These are phyloP conservation scores for Lachancea lanzarotensis DNA, from an alignment of 805 yeast genomes.

Conservation along the genomic window DNA sequence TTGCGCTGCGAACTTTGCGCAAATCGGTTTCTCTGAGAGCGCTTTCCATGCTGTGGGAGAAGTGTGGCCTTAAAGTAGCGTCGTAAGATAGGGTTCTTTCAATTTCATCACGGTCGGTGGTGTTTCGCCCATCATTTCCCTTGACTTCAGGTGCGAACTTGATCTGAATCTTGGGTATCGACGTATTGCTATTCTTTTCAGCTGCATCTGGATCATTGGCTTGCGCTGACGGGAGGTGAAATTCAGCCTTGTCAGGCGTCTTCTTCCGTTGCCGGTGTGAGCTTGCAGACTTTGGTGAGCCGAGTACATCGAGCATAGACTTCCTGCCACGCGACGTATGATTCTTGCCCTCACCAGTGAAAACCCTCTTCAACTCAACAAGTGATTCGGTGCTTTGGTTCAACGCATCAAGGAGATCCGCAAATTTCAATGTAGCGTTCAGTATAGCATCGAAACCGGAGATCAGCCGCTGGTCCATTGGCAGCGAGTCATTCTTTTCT, in stretches of 20 bases:
- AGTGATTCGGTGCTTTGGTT: slow-evolving; percentile 16
- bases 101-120: slow-evolving; percentile 10
- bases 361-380: slow-evolving; percentile 19
- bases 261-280: not conserved
- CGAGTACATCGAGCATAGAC: slow-evolving; percentile 21
- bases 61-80: slow-evolving; percentile 5
- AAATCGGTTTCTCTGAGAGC: slow-evolving; percentile 5
- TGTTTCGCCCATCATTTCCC: slow-evolving; percentile 19
- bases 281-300: slow-evolving; percentile 7
- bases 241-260: not conserved
- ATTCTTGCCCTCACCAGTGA: slow-evolving; percentile 22
- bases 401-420: slow-evolving; percentile 20
- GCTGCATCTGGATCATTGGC: not conserved
- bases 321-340: slow-evolving; percentile 9
- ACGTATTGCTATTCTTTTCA: slow-evolving; percentile 1
- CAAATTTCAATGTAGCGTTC: slow-evolving; percentile 19
- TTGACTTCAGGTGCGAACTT: slow-evolving; percentile 24
- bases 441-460: slow-evolving; percentile 17
- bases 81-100: slow-evolving; percentile 10
- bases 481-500: not conserved
- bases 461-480: slow-evolving; percentile 2
- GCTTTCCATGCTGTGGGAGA: slow-evolving; percentile 2
- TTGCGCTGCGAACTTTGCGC: slow-evolving; percentile 23
- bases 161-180: slow-evolving; percentile 14
- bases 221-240: not conserved